Percentiles rank a stretch among this genome's conserved stretches.
Evolutionary conservation across 495 filamentous ascomycete species (phyloP).

Genomic region (Haplographium delicatum): DNA sequence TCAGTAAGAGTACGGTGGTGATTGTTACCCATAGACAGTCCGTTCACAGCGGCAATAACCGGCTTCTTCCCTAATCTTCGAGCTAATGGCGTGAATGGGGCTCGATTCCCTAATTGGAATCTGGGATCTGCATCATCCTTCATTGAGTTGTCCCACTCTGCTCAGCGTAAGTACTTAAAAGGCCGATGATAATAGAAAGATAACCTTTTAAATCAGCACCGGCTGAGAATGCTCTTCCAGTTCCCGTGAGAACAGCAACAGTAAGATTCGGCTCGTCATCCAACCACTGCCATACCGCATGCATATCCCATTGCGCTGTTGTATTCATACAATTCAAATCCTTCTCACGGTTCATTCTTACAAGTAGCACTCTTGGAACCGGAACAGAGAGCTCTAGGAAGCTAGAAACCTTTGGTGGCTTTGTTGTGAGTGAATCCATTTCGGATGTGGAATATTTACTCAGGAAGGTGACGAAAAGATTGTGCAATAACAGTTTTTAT

Average conservation of each 20-base stretch:
- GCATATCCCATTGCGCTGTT: conserved; percentile 43
- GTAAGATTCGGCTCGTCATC: conserved; percentile 49
- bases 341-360: conserved; percentile 54
- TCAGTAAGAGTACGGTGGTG: too few relatives aligned
- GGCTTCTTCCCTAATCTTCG: conserved; percentile 53
- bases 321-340: conserved; percentile 52
- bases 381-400: conserved; percentile 45
- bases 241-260: conserved; percentile 52
- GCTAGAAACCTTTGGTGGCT: neutral
- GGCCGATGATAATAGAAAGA: too few relatives aligned
- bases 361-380: conserved; percentile 46
- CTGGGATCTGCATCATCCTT: conserved; percentile 34
- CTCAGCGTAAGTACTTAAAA: too few relatives aligned
- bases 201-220: conserved; percentile 53
- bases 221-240: conserved; percentile 48
- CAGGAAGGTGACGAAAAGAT: too few relatives aligned
- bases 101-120: conserved; percentile 31
- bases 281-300: conserved; percentile 50
- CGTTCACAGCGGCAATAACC: conserved; percentile 69
- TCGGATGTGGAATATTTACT: too few relatives aligned
- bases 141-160: conserved; percentile 40
- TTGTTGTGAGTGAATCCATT: too few relatives aligned
- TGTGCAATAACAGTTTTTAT: too few relatives aligned
- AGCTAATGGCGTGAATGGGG: conserved; percentile 50
- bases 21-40: conserved; percentile 61